Evolutionary conservation across 129 eudicot species (phyloP), one percentile per base, ranked within the genome.

Genomic region (Flaveria linearis): DNA sequence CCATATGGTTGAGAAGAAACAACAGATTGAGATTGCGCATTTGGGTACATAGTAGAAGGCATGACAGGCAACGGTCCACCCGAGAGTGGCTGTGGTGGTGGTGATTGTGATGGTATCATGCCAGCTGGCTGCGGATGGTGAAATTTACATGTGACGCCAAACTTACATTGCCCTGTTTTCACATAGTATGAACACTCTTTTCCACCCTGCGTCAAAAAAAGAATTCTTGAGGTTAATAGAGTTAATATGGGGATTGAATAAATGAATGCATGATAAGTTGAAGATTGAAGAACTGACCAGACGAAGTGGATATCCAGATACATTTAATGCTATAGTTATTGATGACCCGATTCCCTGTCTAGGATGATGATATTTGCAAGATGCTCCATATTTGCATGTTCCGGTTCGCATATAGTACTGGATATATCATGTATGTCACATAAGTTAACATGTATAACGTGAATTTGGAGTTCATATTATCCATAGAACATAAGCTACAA

Each of bases 331-430:
- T 33, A 85, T 82, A 16, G 82, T 74, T 70, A 60, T 82, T 62
- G 88, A 77, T 82, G 92, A 83, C 74, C 87, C 87, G 28, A 76
- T 85, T 78, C 92, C 98, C 20, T 92, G 96, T 74, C 88, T 88
- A 50, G 98, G 98, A 82, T 92, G 98, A 80, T 92, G 90, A 72
- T 92, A 90, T 71, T 92, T 92, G 87, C 98, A 92, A 36, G 98
- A 88, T 56, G 82, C 83, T 18, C 96, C 98, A 83, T 80, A 92
- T 85, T 90, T 92, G 81, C 98, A 92, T 77, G 76, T 81, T 58
- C 96, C 94, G 9, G 94, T 90, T 84, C 93, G 86, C 96, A 90
- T 86, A 68, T 80, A 92, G 80, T 92, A 86, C 98, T 92, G 80
- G 65, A 83, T 53, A 36, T 55, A 18, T 66, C 69, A 83, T 66